Evolutionary conservation across 2,329 filamentous ascomycete species (phyloP).

Genomic region (Madurella mycetomatis): DNA sequence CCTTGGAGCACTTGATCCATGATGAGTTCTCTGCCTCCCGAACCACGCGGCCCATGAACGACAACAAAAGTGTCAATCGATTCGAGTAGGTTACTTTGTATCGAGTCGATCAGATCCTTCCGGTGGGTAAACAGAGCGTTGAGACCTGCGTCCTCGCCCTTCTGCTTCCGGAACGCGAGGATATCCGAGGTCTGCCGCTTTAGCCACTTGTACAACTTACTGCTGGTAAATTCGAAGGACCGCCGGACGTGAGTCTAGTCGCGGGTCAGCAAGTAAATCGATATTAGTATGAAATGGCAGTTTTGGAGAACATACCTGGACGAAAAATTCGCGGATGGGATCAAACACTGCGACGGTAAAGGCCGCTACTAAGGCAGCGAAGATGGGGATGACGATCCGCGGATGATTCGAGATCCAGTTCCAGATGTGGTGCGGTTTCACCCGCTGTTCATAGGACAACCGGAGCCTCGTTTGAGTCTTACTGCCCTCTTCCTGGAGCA

Average conservation of each 20-base stretch:
- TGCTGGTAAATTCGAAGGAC: slow-evolving; percentile 69
- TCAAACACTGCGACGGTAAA: slow-evolving; percentile 88
- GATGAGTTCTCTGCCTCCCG: slow-evolving; percentile 84
- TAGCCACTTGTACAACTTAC: slow-evolving; percentile 73
- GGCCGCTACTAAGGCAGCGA: slow-evolving; percentile 77
- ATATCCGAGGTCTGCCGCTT: slow-evolving; percentile 65
- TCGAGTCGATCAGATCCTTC: slow-evolving; percentile 72
- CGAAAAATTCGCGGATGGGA: slow-evolving; percentile 88
- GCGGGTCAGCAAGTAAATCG: not conserved
- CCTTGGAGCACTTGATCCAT: slow-evolving; percentile 76
- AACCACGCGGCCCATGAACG: slow-evolving; percentile 85
- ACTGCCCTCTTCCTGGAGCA: slow-evolving; percentile 67
- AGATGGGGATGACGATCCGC: slow-evolving; percentile 75
- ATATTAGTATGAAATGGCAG: not conserved
- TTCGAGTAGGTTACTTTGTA: slow-evolving; percentile 82
- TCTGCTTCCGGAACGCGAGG: slow-evolving; percentile 54
- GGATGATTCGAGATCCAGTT: slow-evolving; percentile 87
- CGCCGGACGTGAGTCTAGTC: slow-evolving; percentile 67
- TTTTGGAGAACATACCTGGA: slow-evolving; percentile 47
- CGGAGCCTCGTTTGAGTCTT: slow-evolving; percentile 72
- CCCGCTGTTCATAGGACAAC: slow-evolving; percentile 75
- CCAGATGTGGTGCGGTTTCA: slow-evolving; percentile 73
- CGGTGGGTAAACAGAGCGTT: slow-evolving; percentile 84
- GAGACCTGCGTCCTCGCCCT: slow-evolving; percentile 63
- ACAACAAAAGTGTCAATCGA: slow-evolving; percentile 90